A percentile compares a stretch with the other conserved stretches of the same genome.
Conservation (phyloP, 1,284 basidiomycete species). For the Cryptococcus hybrid region DNA sequence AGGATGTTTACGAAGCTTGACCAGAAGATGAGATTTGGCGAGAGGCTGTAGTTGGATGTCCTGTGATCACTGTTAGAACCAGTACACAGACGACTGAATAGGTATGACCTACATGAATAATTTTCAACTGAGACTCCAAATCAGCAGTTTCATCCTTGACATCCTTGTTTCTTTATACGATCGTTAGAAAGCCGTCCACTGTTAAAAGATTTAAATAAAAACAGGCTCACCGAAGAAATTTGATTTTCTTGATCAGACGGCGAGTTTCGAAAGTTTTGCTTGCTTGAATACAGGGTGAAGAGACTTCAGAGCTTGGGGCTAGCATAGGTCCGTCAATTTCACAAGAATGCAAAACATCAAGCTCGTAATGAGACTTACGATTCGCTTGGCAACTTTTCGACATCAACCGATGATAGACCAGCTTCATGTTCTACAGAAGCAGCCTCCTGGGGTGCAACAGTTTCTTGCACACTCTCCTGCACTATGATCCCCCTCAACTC, state of each 20-base stretch:
- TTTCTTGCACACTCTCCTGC: background rate
- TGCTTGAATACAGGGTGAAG: conserved; percentile 60
- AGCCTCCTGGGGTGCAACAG: background rate
- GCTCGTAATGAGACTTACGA: conserved; percentile 23
- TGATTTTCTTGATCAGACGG: conserved; percentile 79
- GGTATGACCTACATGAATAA: conserved; percentile 59
- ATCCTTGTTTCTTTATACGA: conserved; percentile 36
- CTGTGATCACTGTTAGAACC: conserved; percentile 49
- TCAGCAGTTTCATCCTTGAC: conserved; percentile 51
- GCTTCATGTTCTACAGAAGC: background rate
- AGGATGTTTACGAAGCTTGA: conserved; percentile 73
- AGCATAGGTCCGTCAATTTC: background rate
- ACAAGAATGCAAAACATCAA: background rate
- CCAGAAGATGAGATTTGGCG: conserved; percentile 61
- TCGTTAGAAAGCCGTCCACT: too few relatives aligned
- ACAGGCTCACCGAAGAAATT: conserved; percentile 59
- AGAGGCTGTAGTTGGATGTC: conserved; percentile 60
- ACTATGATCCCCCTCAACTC: background rate
- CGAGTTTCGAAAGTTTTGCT: conserved; percentile 76
- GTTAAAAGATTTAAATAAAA: too few relatives aligned
- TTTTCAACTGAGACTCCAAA: conserved; percentile 65
- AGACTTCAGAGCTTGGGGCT: conserved; percentile 47
- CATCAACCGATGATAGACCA: conserved; percentile 15
- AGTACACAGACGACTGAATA: background rate
- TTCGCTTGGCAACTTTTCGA: conserved; percentile 30